Percentiles rank a stretch among this genome's conserved stretches.
Conservation (phyloP, 768 basidiomycete genomes). For the Ramaria sp. region DNA sequence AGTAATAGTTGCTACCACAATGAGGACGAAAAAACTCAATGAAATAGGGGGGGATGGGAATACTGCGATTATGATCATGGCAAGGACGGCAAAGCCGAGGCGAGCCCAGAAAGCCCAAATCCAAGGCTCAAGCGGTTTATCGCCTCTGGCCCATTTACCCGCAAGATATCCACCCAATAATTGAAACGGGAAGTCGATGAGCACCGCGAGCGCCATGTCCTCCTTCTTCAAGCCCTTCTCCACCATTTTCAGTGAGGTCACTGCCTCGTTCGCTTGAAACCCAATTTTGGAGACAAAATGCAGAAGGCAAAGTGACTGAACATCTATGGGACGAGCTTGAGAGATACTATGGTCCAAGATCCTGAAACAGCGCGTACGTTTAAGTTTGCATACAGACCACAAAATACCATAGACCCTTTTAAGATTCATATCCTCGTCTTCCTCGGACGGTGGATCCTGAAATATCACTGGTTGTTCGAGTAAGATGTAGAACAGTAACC, state of each 20-base stretch:
- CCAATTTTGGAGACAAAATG: constrained; percentile 92
- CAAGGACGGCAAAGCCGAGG: constrained; percentile 56
- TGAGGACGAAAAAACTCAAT: constrained; percentile 64
- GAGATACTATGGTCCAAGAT: background rate
- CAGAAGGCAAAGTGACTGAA: constrained; percentile 77
- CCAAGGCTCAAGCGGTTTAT: constrained; percentile 77
- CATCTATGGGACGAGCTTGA: constrained; percentile 40
- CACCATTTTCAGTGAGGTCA: constrained; percentile 84
- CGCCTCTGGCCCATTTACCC: constrained; percentile 81
- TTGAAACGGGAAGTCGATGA: constrained; percentile 97
- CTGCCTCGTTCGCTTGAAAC: constrained; percentile 88
- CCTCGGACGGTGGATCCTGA: constrained; percentile 65
- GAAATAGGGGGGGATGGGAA: constrained; percentile 76
- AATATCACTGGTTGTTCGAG: background rate
- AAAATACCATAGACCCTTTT: constrained; percentile 87
- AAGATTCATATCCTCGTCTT: constrained; percentile 82
- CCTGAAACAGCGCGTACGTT: constrained; percentile 44
- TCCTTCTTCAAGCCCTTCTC: constrained; percentile 95
- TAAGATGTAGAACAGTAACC: background rate
- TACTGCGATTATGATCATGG: constrained; percentile 67
- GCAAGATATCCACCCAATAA: constrained; percentile 91
- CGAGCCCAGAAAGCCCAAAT: constrained; percentile 86
- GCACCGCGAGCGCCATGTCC: constrained; percentile 89
- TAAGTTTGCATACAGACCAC: constrained; percentile 85
- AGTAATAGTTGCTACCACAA: constrained; percentile 73